Conservation (phyloP, 75 land plant species). For the Picea sitchensis region DNA sequence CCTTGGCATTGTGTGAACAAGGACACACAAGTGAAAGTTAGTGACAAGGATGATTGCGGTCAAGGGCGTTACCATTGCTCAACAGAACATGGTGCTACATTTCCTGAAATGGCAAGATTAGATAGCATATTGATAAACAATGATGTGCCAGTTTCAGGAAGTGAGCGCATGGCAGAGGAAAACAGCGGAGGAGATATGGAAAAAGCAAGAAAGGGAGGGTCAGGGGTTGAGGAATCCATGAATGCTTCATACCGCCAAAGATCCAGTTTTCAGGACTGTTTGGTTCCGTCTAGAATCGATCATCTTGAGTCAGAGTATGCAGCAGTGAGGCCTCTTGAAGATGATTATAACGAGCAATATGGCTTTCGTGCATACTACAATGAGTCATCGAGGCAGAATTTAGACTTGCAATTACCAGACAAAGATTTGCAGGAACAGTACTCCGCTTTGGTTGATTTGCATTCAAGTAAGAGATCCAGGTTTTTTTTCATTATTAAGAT, state of each 20-base stretch:
- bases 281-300: background rate
- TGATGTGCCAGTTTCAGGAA: conserved; percentile 30
- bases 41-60: conserved; percentile 5
- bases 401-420: background rate
- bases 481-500: conserved; percentile 23
- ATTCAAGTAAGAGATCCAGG: conserved; percentile 8
- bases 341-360: conserved; percentile 13
- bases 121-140: conserved; percentile 22
- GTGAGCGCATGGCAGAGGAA: conserved; percentile 18
- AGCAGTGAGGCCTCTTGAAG: conserved; percentile 17
- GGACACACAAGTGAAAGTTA: conserved; percentile 25
- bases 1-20: conserved; percentile 13
- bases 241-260: background rate
- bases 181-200: conserved; percentile 41
- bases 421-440: background rate
- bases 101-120: conserved; percentile 16
- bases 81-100: conserved; percentile 15
- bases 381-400: background rate
- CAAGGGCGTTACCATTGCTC: background rate
- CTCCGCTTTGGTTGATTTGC: background rate
- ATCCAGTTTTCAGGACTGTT: background rate
- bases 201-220: conserved; percentile 20
- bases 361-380: conserved; percentile 10
- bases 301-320: background rate
- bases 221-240: conserved; percentile 13